phyloP scores from a whole-genome alignment of 2,329 filamentous ascomycete species.

The Aspergillus sp. region DNA sequence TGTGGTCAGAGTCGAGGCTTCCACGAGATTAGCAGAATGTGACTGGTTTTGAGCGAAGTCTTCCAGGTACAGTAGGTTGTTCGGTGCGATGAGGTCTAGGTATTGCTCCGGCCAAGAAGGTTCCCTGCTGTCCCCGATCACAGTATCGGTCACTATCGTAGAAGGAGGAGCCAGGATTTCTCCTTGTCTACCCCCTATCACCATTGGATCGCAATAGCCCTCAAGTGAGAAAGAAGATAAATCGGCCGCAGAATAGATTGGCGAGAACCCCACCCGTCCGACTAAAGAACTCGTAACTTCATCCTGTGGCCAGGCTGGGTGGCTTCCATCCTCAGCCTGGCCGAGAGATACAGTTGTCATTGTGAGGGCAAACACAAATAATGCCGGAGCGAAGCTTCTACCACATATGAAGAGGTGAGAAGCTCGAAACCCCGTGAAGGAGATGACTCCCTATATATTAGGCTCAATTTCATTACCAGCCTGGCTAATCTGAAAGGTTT shows the following conservation, averaged over 20 bases:
- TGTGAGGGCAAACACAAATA: constrained; percentile 3
- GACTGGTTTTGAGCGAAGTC: constrained; percentile 3
- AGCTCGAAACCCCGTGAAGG: not conserved
- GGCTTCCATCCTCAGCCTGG: constrained; percentile 1
- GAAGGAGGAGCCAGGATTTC: constrained; percentile 1
- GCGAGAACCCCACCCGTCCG: not conserved
- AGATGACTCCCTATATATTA: constrained; percentile 1
- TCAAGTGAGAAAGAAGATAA: not conserved
- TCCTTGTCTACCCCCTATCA: constrained; percentile 3
- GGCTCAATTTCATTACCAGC: not conserved
- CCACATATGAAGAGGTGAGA: not conserved
- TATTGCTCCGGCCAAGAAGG: constrained; percentile 3
- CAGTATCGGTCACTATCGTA: constrained; percentile 5
- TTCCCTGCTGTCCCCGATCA: constrained; percentile 2
- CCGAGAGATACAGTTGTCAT: constrained; percentile 3
- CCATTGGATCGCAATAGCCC: constrained; percentile 1
- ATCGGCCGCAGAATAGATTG: not conserved
- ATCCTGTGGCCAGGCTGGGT: constrained; percentile 3
- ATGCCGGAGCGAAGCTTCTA: constrained; percentile 4
- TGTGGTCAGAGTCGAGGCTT: not conserved
- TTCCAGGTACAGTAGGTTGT: not conserved
- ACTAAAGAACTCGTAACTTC: not conserved
- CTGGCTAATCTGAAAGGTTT: not conserved
- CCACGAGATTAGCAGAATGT: not conserved
- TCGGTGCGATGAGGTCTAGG: not conserved